Percentiles rank a stretch among this genome's conserved stretches.
These are phyloP conservation scores for Chenopodium suecicum DNA, from an alignment of 148 eudicot species.

Conservation along the genomic window DNA sequence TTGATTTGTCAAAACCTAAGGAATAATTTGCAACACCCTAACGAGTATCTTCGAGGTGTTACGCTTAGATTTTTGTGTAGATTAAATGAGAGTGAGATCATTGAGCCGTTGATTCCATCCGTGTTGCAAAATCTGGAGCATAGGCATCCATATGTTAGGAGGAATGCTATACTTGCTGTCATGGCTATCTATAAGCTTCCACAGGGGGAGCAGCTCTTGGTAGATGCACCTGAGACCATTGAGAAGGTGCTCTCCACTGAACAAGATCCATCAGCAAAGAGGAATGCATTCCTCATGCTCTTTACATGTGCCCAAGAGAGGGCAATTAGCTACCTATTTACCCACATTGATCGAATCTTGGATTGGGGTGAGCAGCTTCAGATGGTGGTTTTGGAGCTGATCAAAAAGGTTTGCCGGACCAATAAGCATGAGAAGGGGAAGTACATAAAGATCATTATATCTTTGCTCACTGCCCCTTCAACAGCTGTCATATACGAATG, in stretches of 20 bases:
- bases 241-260: slow-evolving; percentile 69
- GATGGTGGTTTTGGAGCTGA: slow-evolving; percentile 92
- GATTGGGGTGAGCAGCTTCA: slow-evolving; percentile 90
- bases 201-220: slow-evolving; percentile 71
- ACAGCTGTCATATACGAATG: slow-evolving; percentile 86
- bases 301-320: slow-evolving; percentile 83
- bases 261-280: slow-evolving; percentile 79
- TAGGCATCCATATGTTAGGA: slow-evolving; percentile 66
- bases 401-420: slow-evolving; percentile 77
- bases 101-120: slow-evolving; percentile 71
- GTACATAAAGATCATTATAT: slow-evolving; percentile 82
- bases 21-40: slow-evolving; percentile 71
- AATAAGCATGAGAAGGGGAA: slow-evolving; percentile 86
- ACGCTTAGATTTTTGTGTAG: slow-evolving; percentile 77
- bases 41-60: slow-evolving; percentile 80
- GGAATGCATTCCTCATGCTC: slow-evolving; percentile 90
- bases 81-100: slow-evolving; percentile 62
- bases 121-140: slow-evolving; percentile 65
- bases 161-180: slow-evolving; percentile 73
- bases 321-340: slow-evolving; percentile 76
- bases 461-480: slow-evolving; percentile 78
- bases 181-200: slow-evolving; percentile 80
- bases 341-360: slow-evolving; percentile 60
- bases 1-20: slow-evolving; percentile 73
- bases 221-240: slow-evolving; percentile 66